A percentile compares a stretch with the other conserved stretches of the same genome.
These are phyloP conservation scores for Andrographis paniculata DNA, from an alignment of 305 asterid species.

Conservation along the genomic window DNA sequence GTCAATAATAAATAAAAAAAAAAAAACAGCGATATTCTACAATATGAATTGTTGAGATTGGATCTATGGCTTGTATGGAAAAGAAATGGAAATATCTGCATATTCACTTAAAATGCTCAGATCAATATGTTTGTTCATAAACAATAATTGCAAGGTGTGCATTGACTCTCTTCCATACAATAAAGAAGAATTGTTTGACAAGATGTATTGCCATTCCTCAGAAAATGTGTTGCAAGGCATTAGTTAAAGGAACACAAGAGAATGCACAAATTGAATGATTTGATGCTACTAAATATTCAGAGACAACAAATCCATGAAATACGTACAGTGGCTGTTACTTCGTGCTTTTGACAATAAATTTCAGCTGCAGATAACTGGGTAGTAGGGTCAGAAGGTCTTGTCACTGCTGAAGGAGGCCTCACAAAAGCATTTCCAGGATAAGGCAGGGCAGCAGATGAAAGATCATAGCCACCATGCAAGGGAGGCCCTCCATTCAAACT, in stretches of 20 bases:
- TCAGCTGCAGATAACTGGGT: constrained; percentile 58
- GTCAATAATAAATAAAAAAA: too few species aligned
- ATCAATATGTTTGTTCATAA: not conserved
- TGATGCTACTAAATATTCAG: not conserved
- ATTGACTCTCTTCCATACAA: constrained; percentile 3
- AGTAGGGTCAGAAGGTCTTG: constrained; percentile 73
- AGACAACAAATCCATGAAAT: not conserved
- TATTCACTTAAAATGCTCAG: not conserved
- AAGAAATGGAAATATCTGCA: not conserved
- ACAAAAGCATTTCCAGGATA: constrained; percentile 45
- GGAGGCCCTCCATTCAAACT: constrained; percentile 51
- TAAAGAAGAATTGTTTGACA: constrained; percentile 14
- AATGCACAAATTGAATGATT: constrained; percentile 7
- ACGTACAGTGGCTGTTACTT: constrained; percentile 93
- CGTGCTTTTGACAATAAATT: constrained; percentile 78
- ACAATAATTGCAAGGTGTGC: not conserved
- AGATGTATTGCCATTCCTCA: constrained; percentile 2
- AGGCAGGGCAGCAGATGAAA: constrained; percentile 44
- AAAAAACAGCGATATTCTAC: too few species aligned
- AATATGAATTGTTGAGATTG: constrained; percentile 5
- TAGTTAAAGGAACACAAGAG: constrained; percentile 3
- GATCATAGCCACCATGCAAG: constrained; percentile 50
- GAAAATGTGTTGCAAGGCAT: constrained; percentile 10
- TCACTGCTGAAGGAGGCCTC: constrained; percentile 54
- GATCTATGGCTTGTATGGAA: not conserved